Evolutionary conservation across 164 flowering plant species (phyloP).

Genomic region (Houttuynia cordata): DNA sequence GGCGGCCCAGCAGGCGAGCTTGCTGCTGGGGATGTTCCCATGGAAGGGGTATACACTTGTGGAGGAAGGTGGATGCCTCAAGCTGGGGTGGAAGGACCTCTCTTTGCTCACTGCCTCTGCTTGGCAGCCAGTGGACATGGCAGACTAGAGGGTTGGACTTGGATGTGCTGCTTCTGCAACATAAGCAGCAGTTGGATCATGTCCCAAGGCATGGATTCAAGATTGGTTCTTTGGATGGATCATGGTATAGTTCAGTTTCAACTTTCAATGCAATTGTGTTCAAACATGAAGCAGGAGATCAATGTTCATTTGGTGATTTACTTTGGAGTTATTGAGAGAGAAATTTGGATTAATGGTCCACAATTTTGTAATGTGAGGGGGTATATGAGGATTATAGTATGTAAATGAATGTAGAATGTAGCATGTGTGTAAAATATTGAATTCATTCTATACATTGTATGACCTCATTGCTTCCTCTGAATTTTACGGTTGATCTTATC

Average conservation of each 20-base stretch:
- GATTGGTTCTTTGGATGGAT: no score
- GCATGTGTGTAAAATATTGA: no score
- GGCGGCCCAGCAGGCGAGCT: slow-evolving; percentile 71
- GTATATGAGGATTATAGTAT: no score
- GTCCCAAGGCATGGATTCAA: no score
- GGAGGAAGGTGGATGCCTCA: slow-evolving; percentile 70
- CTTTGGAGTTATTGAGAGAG: slow-evolving; percentile 55
- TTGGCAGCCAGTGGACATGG: slow-evolving; percentile 46
- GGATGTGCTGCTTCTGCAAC: background rate
- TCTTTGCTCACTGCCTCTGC: slow-evolving; percentile 86
- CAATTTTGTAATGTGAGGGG: slow-evolving; percentile 12
- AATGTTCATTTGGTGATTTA: slow-evolving; percentile 76
- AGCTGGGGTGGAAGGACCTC: slow-evolving; percentile 88
- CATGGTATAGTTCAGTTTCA: no score
- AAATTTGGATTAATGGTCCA: slow-evolving; percentile 72
- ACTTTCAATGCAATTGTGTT: no score
- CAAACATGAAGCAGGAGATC: slow-evolving; percentile 33
- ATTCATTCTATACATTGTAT: no score
- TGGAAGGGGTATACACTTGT: slow-evolving; percentile 84
- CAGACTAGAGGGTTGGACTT: background rate
- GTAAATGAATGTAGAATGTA: no score
- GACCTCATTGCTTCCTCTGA: no score
- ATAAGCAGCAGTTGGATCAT: background rate
- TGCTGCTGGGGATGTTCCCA: slow-evolving; percentile 78
- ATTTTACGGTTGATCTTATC: no score